Conservation (phyloP, 148 eudicot genomes). For the Amaranthus cruentus region DNA sequence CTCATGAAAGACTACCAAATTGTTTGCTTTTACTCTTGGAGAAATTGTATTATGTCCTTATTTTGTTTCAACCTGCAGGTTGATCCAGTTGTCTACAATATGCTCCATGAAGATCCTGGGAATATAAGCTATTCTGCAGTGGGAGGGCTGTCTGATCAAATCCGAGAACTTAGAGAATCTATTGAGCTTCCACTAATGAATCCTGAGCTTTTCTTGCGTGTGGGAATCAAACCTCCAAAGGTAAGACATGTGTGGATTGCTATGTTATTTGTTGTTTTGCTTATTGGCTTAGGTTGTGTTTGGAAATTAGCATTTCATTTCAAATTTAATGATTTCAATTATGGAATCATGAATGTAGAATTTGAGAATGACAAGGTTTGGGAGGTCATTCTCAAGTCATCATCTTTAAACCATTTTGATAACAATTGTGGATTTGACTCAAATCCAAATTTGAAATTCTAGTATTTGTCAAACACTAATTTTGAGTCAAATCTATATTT, state of each 20-base stretch:
- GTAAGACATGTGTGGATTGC: constrained; percentile 25
- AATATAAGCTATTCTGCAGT: constrained; percentile 98
- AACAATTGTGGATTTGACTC: too few species aligned
- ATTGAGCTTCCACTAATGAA: constrained; percentile 95
- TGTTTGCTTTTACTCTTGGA: constrained; percentile 1
- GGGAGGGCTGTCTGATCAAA: constrained; percentile 96
- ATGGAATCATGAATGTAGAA: too few species aligned
- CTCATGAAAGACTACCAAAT: background rate
- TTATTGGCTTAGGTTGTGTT: background rate
- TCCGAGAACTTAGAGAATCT: constrained; percentile 93
- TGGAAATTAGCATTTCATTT: too few species aligned
- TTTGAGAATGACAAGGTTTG: too few species aligned
- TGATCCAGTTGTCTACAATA: constrained; percentile 96
- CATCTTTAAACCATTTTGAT: too few species aligned
- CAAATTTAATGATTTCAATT: too few species aligned
- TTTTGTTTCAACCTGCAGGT: constrained; percentile 39
- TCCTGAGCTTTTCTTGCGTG: constrained; percentile 95
- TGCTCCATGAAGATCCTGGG: constrained; percentile 99
- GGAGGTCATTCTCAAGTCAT: too few species aligned
- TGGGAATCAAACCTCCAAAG: constrained; percentile 98
- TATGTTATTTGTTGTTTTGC: background rate
- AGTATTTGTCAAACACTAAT: too few species aligned
- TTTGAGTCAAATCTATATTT: too few species aligned
- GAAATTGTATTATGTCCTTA: background rate
- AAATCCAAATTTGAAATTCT: too few species aligned